Evolutionary conservation across 2,329 filamentous ascomycete species (phyloP), one percentile per base, ranked within the genome.

Genomic region (Alternaria sp.): DNA sequence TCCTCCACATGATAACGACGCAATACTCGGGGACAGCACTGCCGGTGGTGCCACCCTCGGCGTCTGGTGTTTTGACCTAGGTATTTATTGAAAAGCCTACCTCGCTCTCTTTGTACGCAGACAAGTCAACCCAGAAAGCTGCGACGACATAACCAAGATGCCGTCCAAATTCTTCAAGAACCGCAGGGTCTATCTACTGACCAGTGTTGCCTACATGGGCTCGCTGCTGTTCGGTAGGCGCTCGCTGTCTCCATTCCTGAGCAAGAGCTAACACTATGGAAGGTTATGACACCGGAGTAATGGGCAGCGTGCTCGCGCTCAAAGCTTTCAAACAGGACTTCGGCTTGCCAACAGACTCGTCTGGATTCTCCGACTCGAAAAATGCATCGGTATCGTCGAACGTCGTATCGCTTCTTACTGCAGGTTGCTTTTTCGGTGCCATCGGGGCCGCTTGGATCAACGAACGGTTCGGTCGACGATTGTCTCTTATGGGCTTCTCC

Each of bases 201-300:
- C 60, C 12, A 58, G 56, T 50, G 60, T 63, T 30, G 60, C 60
- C 56, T 63, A 63, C 33, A 63, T 60, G 56, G 60, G 60, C 56
- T 63, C 60, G 33, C 60, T 63, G 37, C 56, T 63, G 28, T 63
- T 63, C 33, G 60, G 56, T 63, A 30, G 18, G 56, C 26, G 51
- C 33, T 0, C 7, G 11, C 20, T 14, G 28, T 10, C 4, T 33
- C 11, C 8, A 2, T 21, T 15, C 20, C 4, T 28, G 11, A 6
- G 41, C 21, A 21, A 53, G 4, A 15, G 45, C 56, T 63, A 12
- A 63, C 28, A 44, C 12, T 10, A 21, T 12, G 5, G 21, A 15
- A 63, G 60, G 60, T 55, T 63, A 63, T 30, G 60, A 63, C 20
- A 63, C 60, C 6, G 60, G 60, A 55, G 60, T 63, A 15, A 63